Evolutionary conservation across 768 basidiomycete genomes (phyloP), one percentile per base, ranked within the genome.

Genomic region (Collybiopsis confluens): DNA sequence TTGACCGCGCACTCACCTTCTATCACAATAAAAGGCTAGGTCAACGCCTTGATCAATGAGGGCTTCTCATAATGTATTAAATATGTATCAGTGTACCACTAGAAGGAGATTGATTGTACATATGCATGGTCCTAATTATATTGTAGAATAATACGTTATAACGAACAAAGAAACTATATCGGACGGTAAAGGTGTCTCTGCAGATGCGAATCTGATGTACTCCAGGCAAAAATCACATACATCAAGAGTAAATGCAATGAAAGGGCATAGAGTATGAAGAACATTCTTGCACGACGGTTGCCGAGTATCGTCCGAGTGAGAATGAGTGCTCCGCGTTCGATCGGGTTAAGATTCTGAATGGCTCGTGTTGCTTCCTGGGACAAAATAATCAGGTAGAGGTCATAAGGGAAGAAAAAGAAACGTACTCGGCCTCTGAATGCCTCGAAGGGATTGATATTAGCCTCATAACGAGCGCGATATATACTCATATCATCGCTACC

Each of bases 361-460:
- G 92, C 96, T 54, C 94, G 75, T n/a, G 90, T 88, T 27, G 93
- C 92, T 74, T 98, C 97, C 96, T 98, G 35, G 26, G 54, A 36
- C 23, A 37, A 37, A 26, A 18, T 30, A 52, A 33, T 46, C 27
- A 59, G 37, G 11, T 24, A 38, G 30, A 42, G 36, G 54, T 23
- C 43, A 6, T 40, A 27, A 41, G 21, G 8, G 6, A 26, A 27
- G 26, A 27, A 21, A 24, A 18, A 27, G 26, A 3, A 5, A 81
- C 93, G 59, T 62, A 97, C 96, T 67, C 93, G 77, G 1, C 96
- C 93, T 58, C 93, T 84, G 78, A 99, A 98, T 6, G 89, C 93
- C 68, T 98, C 95, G 65, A 99, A 99, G 0, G 97, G 96, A 64
- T 99, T 98, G 84, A 98, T 93, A 49, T 91, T 84, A 70, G 97